Evolutionary conservation across 2,329 filamentous ascomycete species (phyloP).

Genomic region (Stenocarpella maydis): DNA sequence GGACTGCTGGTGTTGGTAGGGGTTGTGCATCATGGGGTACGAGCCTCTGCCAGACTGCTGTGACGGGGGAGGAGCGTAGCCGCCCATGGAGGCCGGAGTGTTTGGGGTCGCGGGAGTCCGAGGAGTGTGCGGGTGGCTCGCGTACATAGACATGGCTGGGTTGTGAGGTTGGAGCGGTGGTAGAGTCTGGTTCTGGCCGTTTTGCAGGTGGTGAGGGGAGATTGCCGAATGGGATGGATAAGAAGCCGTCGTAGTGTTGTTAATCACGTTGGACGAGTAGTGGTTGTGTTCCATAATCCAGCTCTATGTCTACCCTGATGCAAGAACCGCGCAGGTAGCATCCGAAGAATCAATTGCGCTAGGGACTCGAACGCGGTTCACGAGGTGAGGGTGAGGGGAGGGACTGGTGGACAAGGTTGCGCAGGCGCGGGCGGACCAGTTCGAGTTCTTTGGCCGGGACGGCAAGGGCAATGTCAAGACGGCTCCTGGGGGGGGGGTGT

Average conservation of each 20-base stretch:
- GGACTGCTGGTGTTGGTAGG: slow-evolving; percentile 61
- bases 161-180: slow-evolving; percentile 51
- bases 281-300: slow-evolving; percentile 43
- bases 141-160: slow-evolving; percentile 62
- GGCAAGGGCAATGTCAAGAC: slow-evolving; percentile 4
- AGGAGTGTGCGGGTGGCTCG: slow-evolving; percentile 68
- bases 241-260: slow-evolving; percentile 43
- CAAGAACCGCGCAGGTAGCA: slow-evolving; percentile 35
- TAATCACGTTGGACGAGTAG: slow-evolving; percentile 44
- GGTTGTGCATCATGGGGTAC: slow-evolving; percentile 59
- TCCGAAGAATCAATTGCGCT: slow-evolving; percentile 30
- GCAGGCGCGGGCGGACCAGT: slow-evolving; percentile 13
- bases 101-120: slow-evolving; percentile 70
- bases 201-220: slow-evolving; percentile 40
- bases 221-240: slow-evolving; percentile 42
- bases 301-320: slow-evolving; percentile 36
- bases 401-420: slow-evolving; percentile 3
- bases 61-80: slow-evolving; percentile 58
- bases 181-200: slow-evolving; percentile 42
- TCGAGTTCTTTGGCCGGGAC: slow-evolving; percentile 7
- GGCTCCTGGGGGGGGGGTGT: background rate
- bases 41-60: slow-evolving; percentile 59
- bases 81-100: slow-evolving; percentile 65
- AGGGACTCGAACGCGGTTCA: slow-evolving; percentile 25
- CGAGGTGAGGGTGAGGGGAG: slow-evolving; percentile 14